phyloP scores from a whole-genome alignment of 768 basidiomycete species.

The Lentinula aciculospora region DNA sequence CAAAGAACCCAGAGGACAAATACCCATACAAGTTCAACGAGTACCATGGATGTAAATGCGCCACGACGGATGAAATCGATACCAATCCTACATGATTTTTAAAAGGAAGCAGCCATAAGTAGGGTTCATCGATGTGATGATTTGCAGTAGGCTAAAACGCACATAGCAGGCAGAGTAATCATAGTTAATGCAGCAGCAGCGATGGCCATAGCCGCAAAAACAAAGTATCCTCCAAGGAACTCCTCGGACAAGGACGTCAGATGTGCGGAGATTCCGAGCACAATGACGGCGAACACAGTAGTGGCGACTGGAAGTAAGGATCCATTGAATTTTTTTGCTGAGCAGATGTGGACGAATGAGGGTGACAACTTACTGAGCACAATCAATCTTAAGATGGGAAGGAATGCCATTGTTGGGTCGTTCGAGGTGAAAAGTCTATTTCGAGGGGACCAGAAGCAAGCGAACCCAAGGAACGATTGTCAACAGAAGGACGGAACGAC shows the following conservation, averaged over 20 bases:
- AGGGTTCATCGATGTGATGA: too few relatives aligned
- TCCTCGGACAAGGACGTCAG: slow-evolving; percentile 5
- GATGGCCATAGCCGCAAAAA: slow-evolving; percentile 8
- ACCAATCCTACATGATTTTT: slow-evolving; percentile 1
- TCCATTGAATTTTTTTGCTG: not conserved
- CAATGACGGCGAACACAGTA: slow-evolving; percentile 21
- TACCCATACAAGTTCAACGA: slow-evolving; percentile 9
- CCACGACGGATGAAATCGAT: slow-evolving; percentile 8
- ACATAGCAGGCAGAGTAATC: slow-evolving; percentile 9
- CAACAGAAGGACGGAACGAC: not conserved
- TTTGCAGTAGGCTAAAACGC: not conserved
- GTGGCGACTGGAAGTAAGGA: not conserved
- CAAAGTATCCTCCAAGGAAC: slow-evolving; percentile 6
- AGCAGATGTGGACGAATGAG: not conserved
- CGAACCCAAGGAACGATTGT: not conserved
- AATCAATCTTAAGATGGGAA: slow-evolving; percentile 12
- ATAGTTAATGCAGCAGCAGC: slow-evolving; percentile 8
- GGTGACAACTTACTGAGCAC: slow-evolving; percentile 10
- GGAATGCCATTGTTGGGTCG: slow-evolving; percentile 10
- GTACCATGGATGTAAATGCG: slow-evolving; percentile 9
- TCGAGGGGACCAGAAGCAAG: not conserved
- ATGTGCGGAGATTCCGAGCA: slow-evolving; percentile 14
- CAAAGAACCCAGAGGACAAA: slow-evolving; percentile 10
- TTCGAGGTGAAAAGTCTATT: not conserved
- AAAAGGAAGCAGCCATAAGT: too few relatives aligned